phyloP scores from a whole-genome alignment of 768 basidiomycete species.

The Suillus placidus region DNA sequence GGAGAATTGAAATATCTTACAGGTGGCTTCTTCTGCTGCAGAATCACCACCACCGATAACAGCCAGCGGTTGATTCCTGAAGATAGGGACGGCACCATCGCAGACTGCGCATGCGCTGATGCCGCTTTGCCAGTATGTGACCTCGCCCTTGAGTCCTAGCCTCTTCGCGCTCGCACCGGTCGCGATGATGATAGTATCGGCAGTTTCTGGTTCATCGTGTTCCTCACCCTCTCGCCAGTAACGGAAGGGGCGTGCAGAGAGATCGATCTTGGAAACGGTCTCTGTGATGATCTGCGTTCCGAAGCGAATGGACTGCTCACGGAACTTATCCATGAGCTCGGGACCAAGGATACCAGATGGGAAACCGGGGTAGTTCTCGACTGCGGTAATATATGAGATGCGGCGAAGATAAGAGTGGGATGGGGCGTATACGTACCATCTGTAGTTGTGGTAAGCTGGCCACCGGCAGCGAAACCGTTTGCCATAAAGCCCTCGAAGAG shows the following conservation, averaged over 20 bases:
- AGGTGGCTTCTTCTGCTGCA: constrained; percentile 98
- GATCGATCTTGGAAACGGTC: constrained; percentile 93
- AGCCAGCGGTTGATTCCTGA: constrained; percentile 94
- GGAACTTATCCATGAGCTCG: constrained; percentile 99
- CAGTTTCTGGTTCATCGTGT: constrained; percentile 81
- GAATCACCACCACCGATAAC: constrained; percentile 99
- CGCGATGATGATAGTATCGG: constrained; percentile 92
- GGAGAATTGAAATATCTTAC: constrained; percentile 47
- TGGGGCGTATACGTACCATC: constrained; percentile 58
- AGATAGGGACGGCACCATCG: constrained; percentile 98
- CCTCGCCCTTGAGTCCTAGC: constrained; percentile 86
- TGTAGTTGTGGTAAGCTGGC: constrained; percentile 96
- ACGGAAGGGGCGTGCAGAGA: constrained; percentile 92
- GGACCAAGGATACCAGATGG: constrained; percentile 92
- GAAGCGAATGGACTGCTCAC: constrained; percentile 91
- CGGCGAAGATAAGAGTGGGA: neutral
- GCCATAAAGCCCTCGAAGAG: constrained; percentile 99
- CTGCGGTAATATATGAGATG: constrained; percentile 39
- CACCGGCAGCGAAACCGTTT: constrained; percentile 96
- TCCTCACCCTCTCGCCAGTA: constrained; percentile 97
- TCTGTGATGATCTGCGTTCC: constrained; percentile 96
- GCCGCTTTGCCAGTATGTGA: constrained; percentile 97
- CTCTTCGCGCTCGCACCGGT: constrained; percentile 97
- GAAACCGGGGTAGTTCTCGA: constrained; percentile 98
- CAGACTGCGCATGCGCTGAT: constrained; percentile 99